Base-by-base conservation (phyloP, 202 grass and related monocot species). In the Zizania palustris region DNA sequence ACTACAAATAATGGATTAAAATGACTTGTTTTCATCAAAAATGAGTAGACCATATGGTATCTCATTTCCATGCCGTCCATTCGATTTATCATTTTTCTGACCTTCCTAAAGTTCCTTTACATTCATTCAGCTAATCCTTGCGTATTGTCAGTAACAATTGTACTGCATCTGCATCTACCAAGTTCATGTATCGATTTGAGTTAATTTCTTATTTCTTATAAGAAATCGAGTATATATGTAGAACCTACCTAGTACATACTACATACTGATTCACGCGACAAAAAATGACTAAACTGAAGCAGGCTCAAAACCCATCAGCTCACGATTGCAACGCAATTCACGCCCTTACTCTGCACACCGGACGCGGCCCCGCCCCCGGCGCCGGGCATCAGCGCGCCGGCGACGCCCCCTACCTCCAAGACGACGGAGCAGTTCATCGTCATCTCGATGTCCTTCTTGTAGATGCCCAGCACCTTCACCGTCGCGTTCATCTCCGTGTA, bases 391-490 rank as follows among this genome's bases (percentile, higher is more conserved):
- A 84, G 21, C 65, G 7, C 64, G 38, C 55, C 34, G 11, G 73
- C 45, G 3, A 14, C 50, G 21, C 76, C 76, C 0, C 36, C 65
- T 0, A 85, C 42, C 34, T 75, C 63, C 65, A 96, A 22, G 53
- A 48, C 15, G 44, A 83, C 3, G 18, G 81, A 37, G 74, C 89
- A 96, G 57, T 92, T 92, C 64, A 90, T 22, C 72, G 3, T 78
- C 38, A 96, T 71, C 16, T 84, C 34, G 37, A 96, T 38, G 10
- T 88, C 3, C 67, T 81, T 91, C 66, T 90, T 92, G 42, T 86
- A 60, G 71, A 96, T 69, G 18, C 89, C 84, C 3, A 92, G 69
- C 50, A 92, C 75, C 36, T 61, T 79, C 8, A 90, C 82, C 49
- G 8, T 81, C 2, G 85, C 89, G 15, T 37, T 44, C 12, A 96